Evolutionary conservation across 176 grass and related monocot genomes (phyloP).

Genomic region (Themeda triandra): DNA sequence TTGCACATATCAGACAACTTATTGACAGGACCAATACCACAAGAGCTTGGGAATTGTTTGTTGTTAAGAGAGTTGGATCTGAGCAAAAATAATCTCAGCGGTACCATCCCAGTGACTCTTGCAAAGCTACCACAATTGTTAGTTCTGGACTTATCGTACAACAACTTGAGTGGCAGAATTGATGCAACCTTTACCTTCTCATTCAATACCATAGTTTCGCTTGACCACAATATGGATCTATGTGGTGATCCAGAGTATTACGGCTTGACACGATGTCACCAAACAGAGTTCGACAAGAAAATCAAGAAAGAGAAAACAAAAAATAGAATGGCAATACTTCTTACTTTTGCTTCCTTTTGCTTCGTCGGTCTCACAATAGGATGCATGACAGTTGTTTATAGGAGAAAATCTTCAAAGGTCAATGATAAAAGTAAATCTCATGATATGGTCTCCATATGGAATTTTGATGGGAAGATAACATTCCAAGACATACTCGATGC

Average conservation of each 20-base stretch:
- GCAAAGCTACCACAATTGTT: fast-evolving
- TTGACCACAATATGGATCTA: background rate
- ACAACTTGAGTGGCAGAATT: background rate
- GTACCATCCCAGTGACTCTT: background rate
- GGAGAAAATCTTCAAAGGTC: background rate
- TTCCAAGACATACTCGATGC: slow-evolving; percentile 5
- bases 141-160: background rate
- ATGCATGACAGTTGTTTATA: background rate
- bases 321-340: background rate
- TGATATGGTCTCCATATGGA: slow-evolving; percentile 11
- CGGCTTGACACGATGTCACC: background rate
- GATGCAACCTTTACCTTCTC: too few species aligned
- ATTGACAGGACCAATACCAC: too few species aligned
- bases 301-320: fast-evolving
- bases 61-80: background rate
- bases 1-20: too few species aligned
- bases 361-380: background rate
- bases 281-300: background rate
- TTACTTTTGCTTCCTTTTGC: too few species aligned
- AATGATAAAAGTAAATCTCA: background rate
- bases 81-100: slow-evolving; percentile 17
- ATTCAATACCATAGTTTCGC: fast-evolving
- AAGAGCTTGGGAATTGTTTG: background rate
- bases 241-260: background rate
- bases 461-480: background rate